These are phyloP conservation scores for Wakefieldia striispora DNA, from an alignment of 768 basidiomycete genomes.

Conservation along the genomic window DNA sequence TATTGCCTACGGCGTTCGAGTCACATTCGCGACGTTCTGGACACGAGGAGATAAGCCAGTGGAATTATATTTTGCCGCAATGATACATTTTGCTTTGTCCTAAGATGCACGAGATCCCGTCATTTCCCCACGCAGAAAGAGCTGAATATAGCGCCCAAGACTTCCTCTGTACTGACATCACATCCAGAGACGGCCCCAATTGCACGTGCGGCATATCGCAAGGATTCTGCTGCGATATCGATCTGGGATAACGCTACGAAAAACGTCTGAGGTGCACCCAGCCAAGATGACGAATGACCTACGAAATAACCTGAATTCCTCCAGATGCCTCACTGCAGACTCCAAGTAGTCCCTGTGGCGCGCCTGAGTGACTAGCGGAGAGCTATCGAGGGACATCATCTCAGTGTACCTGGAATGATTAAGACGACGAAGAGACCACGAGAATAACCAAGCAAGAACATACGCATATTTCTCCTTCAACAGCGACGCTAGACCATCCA, in stretches of 20 bases:
- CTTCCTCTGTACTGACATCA: constrained; percentile 73
- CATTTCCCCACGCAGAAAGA: constrained; percentile 91
- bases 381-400: constrained; percentile 17
- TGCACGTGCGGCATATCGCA: constrained; percentile 80
- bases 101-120: not conserved
- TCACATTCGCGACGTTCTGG: not conserved
- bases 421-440: not conserved
- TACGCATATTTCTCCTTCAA: constrained; percentile 36
- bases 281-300: constrained; percentile 7
- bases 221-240: constrained; percentile 81
- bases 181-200: constrained; percentile 83
- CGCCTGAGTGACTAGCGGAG: constrained; percentile 72
- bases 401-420: constrained; percentile 17
- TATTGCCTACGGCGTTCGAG: not conserved
- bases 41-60: not conserved
- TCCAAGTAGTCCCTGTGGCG: constrained; percentile 79
- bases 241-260: constrained; percentile 62
- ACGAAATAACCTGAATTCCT: constrained; percentile 33
- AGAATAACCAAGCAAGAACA: not conserved
- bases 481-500: constrained; percentile 52
- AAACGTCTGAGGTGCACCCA: constrained; percentile 1
- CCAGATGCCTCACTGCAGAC: constrained; percentile 45
- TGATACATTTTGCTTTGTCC: constrained; percentile 1
- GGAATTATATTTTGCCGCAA: not conserved
- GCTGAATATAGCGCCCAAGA: constrained; percentile 77